phyloP scores from a whole-genome alignment of 2,329 filamentous ascomycete genomes.

The Blastomyces parvus region DNA sequence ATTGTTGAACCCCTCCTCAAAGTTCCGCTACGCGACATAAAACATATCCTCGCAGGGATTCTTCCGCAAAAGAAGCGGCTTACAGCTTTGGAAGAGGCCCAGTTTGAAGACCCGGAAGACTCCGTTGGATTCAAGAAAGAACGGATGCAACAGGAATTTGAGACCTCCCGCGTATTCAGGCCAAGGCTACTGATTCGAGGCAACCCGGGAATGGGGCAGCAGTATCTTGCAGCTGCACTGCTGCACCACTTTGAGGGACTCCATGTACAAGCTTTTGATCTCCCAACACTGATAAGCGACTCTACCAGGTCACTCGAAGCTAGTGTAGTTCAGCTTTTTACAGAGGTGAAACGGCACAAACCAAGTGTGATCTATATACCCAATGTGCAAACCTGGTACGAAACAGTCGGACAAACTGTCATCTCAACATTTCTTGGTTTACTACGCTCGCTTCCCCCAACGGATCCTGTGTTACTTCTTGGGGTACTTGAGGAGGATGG shows the following conservation, averaged over 20 bases:
- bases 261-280: constrained; percentile 88
- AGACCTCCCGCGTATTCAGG: constrained; percentile 76
- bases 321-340: constrained; percentile 80
- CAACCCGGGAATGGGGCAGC: constrained; percentile 82
- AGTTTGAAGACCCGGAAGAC: constrained; percentile 76
- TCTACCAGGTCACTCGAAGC: constrained; percentile 72
- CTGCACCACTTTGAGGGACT: constrained; percentile 87
- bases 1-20: constrained; percentile 72
- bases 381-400: constrained; percentile 79
- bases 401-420: constrained; percentile 52
- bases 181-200: constrained; percentile 79
- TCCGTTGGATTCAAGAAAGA: constrained; percentile 81
- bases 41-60: constrained; percentile 59
- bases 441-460: constrained; percentile 72
- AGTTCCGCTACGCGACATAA: constrained; percentile 60
- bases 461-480: constrained; percentile 78
- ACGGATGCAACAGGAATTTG: constrained; percentile 67
- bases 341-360: constrained; percentile 87
- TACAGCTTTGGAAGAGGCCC: constrained; percentile 86
- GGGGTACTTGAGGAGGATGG: constrained; percentile 67
- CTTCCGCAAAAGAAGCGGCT: constrained; percentile 77
- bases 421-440: constrained; percentile 77
- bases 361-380: constrained; percentile 94
- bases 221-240: constrained; percentile 74
- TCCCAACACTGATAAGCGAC: constrained; percentile 78